Base-by-base conservation (phyloP, 768 basidiomycete genomes). In the Russula virescens region DNA sequence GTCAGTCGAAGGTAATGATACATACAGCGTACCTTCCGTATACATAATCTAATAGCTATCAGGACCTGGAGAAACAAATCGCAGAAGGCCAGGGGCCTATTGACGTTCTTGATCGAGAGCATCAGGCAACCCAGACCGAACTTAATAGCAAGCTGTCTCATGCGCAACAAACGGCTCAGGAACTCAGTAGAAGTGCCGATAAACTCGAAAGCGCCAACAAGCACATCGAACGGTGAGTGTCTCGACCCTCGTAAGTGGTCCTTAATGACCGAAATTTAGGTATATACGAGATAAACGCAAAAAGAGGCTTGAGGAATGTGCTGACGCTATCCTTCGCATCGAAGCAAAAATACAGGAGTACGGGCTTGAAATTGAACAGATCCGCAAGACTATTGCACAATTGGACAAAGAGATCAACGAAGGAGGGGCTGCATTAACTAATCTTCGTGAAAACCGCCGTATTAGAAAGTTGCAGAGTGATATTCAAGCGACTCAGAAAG, bases 361-460 rank as follows among this genome's bases (percentile, higher is more conserved):
- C 2, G 72, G 68, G 0, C 69, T 76, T 26, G 73, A 78, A 26
- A 73, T 82, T 11, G 79, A 80, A 58, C 67, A 70, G 18, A 68
- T 77, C 9, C 77, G 79, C 10, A 72, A 73, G 40, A 72, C 70
- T 34, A 81, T 92, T 31, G 77, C 79, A 16, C 77, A 74, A 23
- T 81, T 94, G 18, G 87, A 91, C 69, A 86, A 84, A 70, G 89
- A 94, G 70, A 85, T 94, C 71, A 86, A 85, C 71, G 86, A 88
- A 67, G 82, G 88, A 64, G 87, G 84, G 54, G 83, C 88, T 42
- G 80, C 80, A 13, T 71, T 86, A 51, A 81, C 86, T 26, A 89
- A 87, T 72, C 73, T 92, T 58, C 83, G 88, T 64, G 90, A 94
- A 71, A 99, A 98, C 72, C 76, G 93, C 49, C 84, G 89, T 5